phyloP scores from a whole-genome alignment of 768 basidiomycete genomes.

The Lactifluus volemus region DNA sequence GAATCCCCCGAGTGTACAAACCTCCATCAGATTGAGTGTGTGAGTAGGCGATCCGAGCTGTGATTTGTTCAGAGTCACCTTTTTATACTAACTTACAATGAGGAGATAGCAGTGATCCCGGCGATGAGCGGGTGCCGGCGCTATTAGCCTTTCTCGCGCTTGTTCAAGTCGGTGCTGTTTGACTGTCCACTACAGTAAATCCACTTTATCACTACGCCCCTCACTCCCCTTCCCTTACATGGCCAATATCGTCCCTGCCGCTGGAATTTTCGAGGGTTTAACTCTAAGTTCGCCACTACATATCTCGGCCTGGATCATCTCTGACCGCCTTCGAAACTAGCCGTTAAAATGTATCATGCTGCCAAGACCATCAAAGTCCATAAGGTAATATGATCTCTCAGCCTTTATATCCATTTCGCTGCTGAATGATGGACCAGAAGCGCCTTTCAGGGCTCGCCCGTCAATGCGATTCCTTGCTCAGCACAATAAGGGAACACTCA shows the following conservation, averaged over 20 bases:
- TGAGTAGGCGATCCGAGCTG: no score
- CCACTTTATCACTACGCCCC: no score
- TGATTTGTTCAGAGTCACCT: no score
- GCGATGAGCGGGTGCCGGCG: background rate
- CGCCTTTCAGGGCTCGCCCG: background rate
- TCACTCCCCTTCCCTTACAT: background rate
- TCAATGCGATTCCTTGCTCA: background rate
- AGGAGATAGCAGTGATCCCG: no score
- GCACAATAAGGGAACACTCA: constrained; percentile 4
- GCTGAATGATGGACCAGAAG: background rate
- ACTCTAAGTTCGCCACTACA: background rate
- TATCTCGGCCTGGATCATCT: background rate
- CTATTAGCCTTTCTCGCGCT: background rate
- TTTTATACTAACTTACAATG: no score
- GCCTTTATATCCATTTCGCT: background rate
- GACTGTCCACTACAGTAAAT: no score
- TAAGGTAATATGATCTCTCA: background rate
- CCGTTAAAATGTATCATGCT: background rate
- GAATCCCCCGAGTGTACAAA: no score
- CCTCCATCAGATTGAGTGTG: no score
- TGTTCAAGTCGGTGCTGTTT: no score
- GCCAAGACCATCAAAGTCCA: background rate
- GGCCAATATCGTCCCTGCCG: background rate
- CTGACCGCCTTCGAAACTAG: background rate
- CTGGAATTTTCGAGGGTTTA: background rate